A percentile compares a stretch with the other conserved stretches of the same genome.
Conservation (phyloP, 441 rosid genomes). For the Adansonia gregorii region DNA sequence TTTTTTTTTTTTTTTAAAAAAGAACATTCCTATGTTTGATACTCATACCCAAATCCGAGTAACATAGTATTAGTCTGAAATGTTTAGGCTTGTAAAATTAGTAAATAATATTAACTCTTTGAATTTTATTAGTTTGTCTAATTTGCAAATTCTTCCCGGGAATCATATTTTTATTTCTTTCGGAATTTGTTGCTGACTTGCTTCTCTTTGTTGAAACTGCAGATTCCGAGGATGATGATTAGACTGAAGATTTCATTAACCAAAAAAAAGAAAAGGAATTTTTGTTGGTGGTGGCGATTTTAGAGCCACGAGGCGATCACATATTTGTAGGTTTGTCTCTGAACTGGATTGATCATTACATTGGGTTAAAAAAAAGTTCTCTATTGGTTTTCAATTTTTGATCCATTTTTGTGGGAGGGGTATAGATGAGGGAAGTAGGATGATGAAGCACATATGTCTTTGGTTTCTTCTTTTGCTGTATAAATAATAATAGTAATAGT, state of each 20-base stretch:
- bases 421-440: conserved; percentile 32
- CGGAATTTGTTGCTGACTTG: neutral
- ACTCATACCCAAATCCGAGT: no score
- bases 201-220: conserved; percentile 36
- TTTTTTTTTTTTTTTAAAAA: no score
- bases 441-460: conserved; percentile 18
- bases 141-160: neutral
- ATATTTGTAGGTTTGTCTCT: conserved; percentile 30
- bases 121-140: neutral
- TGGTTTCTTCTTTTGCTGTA: conserved; percentile 37
- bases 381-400: conserved; percentile 19
- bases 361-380: conserved; percentile 26
- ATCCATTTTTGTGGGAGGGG: conserved; percentile 24
- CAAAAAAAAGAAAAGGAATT: neutral
- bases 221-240: conserved; percentile 95
- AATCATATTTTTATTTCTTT: neutral
- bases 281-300: no score
- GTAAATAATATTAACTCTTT: neutral
- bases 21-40: no score
- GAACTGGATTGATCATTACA: conserved; percentile 30
- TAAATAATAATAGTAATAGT: conserved; percentile 16
- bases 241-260: conserved; percentile 39
- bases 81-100: neutral
- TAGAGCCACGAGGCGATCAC: conserved; percentile 14
- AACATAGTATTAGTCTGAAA: neutral